Percentiles rank a stretch among this genome's conserved stretches.
These are phyloP conservation scores for Penicillium arizonense DNA, from an alignment of 495 filamentous ascomycete species.

Conservation along the genomic window DNA sequence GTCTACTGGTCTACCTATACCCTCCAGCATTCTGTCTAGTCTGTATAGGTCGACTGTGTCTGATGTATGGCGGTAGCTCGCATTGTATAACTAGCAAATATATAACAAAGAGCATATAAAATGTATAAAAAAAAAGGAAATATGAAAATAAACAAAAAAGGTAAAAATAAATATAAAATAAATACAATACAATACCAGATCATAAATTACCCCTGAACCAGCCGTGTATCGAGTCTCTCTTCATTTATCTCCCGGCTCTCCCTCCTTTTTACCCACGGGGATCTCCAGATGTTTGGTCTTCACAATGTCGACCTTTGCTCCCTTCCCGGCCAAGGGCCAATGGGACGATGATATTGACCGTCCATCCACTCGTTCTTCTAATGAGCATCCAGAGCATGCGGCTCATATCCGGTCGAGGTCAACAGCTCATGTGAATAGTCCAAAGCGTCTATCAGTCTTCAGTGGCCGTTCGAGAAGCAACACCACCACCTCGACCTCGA, in stretches of 20 bases:
- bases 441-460: conserved; percentile 45
- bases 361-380: conserved; percentile 37
- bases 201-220: conserved; percentile 3
- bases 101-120: not conserved
- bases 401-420: conserved; percentile 43
- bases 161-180: conserved; percentile 2
- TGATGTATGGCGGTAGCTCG: not conserved
- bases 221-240: conserved; percentile 9
- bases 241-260: conserved; percentile 10
- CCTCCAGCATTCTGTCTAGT: too few relatives aligned
- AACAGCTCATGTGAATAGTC: conserved; percentile 38
- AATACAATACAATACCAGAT: not conserved
- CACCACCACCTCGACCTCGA: conserved; percentile 39
- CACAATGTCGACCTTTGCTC: conserved; percentile 7
- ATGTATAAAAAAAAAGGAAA: not conserved
- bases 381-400: conserved; percentile 37
- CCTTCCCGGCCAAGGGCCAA: conserved; percentile 2
- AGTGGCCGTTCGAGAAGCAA: conserved; percentile 45
- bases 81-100: not conserved
- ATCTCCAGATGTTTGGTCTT: conserved; percentile 13
- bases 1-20: not conserved
- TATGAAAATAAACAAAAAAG: not conserved
- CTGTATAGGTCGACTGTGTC: too few relatives aligned
- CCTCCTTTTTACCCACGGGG: conserved; percentile 5
- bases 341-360: conserved; percentile 36